Base-by-base conservation (phyloP, 2,329 filamentous ascomycete genomes). In the Plenodomus tracheiphilus region DNA sequence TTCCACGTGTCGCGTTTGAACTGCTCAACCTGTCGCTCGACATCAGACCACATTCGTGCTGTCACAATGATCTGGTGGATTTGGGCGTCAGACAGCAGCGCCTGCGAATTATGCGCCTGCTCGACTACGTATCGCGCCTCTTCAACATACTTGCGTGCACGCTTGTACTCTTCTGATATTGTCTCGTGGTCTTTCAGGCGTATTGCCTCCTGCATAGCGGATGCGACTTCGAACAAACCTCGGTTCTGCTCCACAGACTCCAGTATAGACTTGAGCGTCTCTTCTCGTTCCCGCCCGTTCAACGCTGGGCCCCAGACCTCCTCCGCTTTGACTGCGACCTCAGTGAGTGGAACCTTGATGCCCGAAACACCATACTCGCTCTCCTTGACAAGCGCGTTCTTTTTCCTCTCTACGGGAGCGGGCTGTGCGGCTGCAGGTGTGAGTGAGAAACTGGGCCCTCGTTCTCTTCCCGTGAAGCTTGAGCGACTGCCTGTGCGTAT, bases 291-390 rank as follows among this genome's bases (percentile, higher is more conserved):
- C 21, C 90, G 85, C 3, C 94, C 94, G 34, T 91, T 91, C 32
- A 99, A 74, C 1, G 94, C 93, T 2, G 94, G 94, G 0, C 94
- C 94, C 92, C 95, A 99, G 8, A 99, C 89, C 65, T 99, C 94
- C 71, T 97, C 91, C 0, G 93, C 94, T 72, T 97, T 97, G 52
- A 91, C 88, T 1, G 90, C 91, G 10, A 95, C 90, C 63, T 97
- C 94, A 9, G 94, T 80, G 46, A 99, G 77, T 16, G 94, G 93
- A 1, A 81, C 83, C 68, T 96, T 95, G 72, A 99, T 96, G 10
- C 72, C 69, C 47, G 70, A 59, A 10, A 74, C 70, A 34, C 71
- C 71, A 41, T 73, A 74, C 45, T 74, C 71, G 51, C 90, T 96
- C 74, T 97, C 93, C 72, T 96, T 96, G 34, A 87, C 82, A 39